These are phyloP conservation scores for Alisma plantagoaquatica DNA, from an alignment of 106 monocot species.

Conservation along the genomic window DNA sequence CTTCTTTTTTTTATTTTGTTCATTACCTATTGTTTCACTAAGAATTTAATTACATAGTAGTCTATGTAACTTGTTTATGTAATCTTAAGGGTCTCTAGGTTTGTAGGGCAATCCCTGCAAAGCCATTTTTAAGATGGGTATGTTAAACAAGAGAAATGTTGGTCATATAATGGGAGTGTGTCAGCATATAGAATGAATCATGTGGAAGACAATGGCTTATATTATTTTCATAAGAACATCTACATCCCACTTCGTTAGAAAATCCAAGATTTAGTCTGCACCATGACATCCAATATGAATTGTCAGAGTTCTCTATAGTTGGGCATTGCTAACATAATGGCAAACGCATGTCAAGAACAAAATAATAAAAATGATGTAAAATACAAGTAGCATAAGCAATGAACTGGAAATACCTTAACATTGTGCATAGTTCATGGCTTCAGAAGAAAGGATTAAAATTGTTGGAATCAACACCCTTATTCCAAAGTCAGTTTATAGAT, in stretches of 20 bases:
- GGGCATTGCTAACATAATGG: conserved; percentile 37
- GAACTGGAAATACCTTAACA: too few species aligned
- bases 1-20: conserved; percentile 44
- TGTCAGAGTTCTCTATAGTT: conserved; percentile 83
- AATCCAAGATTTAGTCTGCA: conserved; percentile 91
- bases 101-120: conserved; percentile 61
- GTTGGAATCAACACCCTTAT: conserved; percentile 90
- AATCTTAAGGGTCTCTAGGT: conserved; percentile 77
- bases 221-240: too few species aligned
- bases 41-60: conserved; percentile 33
- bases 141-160: too few species aligned
- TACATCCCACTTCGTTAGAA: conserved; percentile 47
- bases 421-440: conserved; percentile 64
- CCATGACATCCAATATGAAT: conserved; percentile 96
- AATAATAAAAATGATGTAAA: background rate
- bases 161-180: too few species aligned
- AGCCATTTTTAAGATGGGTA: too few species aligned
- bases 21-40: conserved; percentile 51
- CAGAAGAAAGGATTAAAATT: conserved; percentile 73
- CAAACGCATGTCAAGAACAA: background rate
- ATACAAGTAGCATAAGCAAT: too few species aligned
- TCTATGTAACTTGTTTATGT: conserved; percentile 48
- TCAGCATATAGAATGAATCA: too few species aligned
- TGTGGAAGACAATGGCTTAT: too few species aligned
- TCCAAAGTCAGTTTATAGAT: conserved; percentile 87